Evolutionary conservation across 2,329 filamentous ascomycete genomes (phyloP), one percentile per base, ranked within the genome.

Genomic region (Fusarium proliferatum): DNA sequence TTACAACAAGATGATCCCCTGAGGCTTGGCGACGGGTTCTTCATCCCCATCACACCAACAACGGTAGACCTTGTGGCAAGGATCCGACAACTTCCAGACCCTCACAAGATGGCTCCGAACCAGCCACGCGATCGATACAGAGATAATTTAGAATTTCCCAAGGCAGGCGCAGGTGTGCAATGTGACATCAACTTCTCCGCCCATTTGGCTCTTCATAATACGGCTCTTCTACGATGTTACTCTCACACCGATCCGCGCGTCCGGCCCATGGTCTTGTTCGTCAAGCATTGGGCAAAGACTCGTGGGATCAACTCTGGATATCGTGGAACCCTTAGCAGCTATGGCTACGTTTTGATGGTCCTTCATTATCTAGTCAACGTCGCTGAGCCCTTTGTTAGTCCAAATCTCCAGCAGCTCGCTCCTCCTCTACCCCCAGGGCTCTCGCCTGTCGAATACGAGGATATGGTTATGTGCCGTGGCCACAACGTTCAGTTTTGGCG

Each of bases 141-240:
- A 66, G 88, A 91, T 76, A 85, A 85, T 30, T 88, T 97, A 5
- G 94, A 96, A 80, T 96, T 96, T 65, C 93, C 93, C 10, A 94
- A 94, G 78, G 85, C 86, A 13, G 92, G 91, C 8, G 89, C 92
- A 34, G 94, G 94, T n/a, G 93, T 96, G 19, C 93, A 95, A 79
- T 96, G 94, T 80, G 94, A 97, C 79, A 94, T 98, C 85, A 97
- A 97, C 81, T 97, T 97, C 80, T 93, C 93, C 3, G 95, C 95
- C 23, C 90, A 93, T 49, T 88, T 97, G 6, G 94, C 92, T 4
- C 86, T 97, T 6, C 92, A 96, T 73, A 97, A 97, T 80, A 97
- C 95, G 0, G 84, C 90, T 39, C 89, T 98, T 43, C 88, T 98
- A 36, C 90, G 93, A 43, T 96, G 94, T 81, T 98, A 98, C 82